phyloP scores from a whole-genome alignment of 2,329 filamentous ascomycete species.

The Cladosporium velox region DNA sequence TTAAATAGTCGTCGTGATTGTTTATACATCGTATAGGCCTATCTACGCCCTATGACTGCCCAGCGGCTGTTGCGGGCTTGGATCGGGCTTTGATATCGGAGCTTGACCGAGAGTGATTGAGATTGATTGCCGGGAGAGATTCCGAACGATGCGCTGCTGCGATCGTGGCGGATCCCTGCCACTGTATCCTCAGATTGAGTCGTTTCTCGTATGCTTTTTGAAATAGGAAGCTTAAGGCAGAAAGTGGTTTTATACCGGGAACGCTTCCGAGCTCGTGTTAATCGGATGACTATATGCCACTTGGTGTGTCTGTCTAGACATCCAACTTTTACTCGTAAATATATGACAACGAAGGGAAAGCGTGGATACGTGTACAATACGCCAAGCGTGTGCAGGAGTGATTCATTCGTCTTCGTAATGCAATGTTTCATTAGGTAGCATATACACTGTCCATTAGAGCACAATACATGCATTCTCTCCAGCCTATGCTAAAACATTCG shows the following conservation, averaged over 20 bases:
- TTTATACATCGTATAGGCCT: not conserved
- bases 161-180: not conserved
- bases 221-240: not conserved
- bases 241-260: not conserved
- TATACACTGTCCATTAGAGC: constrained; percentile 7
- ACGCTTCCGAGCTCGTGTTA: not conserved
- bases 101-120: not conserved
- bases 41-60: constrained; percentile 14
- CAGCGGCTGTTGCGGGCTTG: constrained; percentile 19
- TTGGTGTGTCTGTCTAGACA: not conserved
- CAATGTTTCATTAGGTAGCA: not conserved
- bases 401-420: not conserved
- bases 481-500: constrained; percentile 11
- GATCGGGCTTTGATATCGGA: constrained; percentile 7
- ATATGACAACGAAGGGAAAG: not conserved
- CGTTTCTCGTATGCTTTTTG: not conserved
- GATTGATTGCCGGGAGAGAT: not conserved
- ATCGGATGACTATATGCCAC: not conserved
- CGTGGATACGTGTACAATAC: not conserved
- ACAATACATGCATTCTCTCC: constrained; percentile 14
- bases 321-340: not conserved
- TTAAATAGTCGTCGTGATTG: not conserved
- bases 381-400: not conserved
- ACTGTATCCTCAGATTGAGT: not conserved
- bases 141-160: not conserved